Base-by-base conservation (phyloP, 495 filamentous ascomycete species). In the Tuber brumale region DNA sequence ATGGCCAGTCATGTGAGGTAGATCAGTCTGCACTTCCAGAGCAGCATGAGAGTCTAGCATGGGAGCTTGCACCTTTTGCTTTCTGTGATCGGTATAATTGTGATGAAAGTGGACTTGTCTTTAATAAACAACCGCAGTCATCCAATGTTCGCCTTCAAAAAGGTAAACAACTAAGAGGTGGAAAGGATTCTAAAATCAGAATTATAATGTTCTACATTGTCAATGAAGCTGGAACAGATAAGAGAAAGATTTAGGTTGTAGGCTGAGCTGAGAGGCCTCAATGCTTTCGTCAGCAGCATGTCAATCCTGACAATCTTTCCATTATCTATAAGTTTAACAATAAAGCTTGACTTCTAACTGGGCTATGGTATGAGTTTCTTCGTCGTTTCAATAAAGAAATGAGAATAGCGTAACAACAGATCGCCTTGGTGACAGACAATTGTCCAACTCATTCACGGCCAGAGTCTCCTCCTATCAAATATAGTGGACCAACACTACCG, bases 151-250 rank as follows among this genome's bases (percentile, higher is more conserved):
- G 35, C n/a, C 72, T 57, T 51, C 27, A 69, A 0, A 70, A 70
- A 70, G 45, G 41, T 77, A 71, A 61, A 46, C 35, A 71, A 37
- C 12, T 71, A 2, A 21, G 41, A 1, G 77, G 76, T 0, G 5
- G 21, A 31, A 81, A 72, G 70, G 79, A 81, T 41, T 42, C 72
- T 12, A 83, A 83, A 72, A 77, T 72, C 27, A 16, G 76, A 12
- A 84, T 83, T 1, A 77, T 74, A 18, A 74, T 57, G 7, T 41
- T 71, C 43, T 75, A 83, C 37, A 81, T 77, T 42, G 76, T 73
- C 41, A 83, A 85, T 80, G 76, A 77, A 31, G 79, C 23, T 46
- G 23, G 57, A 79, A 83, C 35, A 0, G 42, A 76, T 5, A 76
- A 73, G 44, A 0, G 39, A 3, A 76, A 69, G 18, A 10, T 72